These are phyloP conservation scores for Trypanosoma conorhini DNA, from an alignment of 208 protist species.

Conservation along the genomic window DNA sequence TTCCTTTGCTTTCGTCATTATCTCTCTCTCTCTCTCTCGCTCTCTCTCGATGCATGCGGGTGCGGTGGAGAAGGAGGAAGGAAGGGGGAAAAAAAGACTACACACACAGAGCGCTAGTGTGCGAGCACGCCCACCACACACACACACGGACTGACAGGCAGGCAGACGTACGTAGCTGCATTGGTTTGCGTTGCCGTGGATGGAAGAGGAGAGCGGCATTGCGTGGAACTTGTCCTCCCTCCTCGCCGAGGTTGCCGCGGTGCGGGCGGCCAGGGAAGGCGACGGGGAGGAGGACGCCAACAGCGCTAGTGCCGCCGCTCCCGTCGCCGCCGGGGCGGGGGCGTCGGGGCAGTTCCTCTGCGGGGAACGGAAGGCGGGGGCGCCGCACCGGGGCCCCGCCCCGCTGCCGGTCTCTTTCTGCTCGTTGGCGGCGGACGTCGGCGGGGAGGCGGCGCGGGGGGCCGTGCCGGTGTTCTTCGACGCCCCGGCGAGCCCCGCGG, in stretches of 20 bases:
- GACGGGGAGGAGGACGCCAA: neutral
- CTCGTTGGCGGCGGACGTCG: constrained; percentile 14
- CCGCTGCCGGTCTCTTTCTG: constrained; percentile 13
- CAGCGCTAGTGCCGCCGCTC: neutral
- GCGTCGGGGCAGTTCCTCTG: too few species aligned
- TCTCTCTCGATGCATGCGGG: too few species aligned
- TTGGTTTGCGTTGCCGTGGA: neutral
- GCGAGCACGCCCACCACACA: too few species aligned
- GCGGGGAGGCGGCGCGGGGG: neutral
- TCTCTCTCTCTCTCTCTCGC: too few species aligned
- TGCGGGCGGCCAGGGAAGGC: constrained; percentile 1
- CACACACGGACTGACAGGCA: neutral
- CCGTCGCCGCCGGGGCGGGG: neutral
- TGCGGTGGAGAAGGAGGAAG: too few species aligned
- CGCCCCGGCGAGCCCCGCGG: neutral
- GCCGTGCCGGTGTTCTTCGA: too few species aligned
- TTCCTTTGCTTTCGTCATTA: neutral
- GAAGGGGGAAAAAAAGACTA: too few species aligned
- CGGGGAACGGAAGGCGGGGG: neutral
- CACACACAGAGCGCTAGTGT: too few species aligned
- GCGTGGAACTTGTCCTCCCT: constrained; percentile 11
- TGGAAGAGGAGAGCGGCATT: neutral
- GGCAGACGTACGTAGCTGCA: neutral
- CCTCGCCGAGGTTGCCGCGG: constrained; percentile 14
- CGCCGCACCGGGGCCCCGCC: neutral